Conservation (phyloP, 2,329 filamentous ascomycete species). For the Sclerotinia spermophila region DNA sequence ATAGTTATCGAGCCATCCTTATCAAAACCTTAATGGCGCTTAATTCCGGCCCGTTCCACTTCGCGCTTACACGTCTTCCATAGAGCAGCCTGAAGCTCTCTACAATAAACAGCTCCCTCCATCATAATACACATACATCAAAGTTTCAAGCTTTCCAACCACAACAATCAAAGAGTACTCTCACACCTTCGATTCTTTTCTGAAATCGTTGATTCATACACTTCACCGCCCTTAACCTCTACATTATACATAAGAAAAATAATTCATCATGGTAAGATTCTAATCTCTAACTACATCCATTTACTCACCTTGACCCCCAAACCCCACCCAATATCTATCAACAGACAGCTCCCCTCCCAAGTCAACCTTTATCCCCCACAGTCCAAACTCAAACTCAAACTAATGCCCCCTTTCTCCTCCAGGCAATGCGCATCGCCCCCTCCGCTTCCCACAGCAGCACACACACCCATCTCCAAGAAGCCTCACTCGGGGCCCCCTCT, state of each 20-base stretch:
- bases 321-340: neutral
- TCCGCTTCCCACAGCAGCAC: constrained; percentile 60
- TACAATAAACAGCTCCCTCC: constrained; percentile 3
- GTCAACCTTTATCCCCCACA: neutral
- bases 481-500: constrained; percentile 73
- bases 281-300: neutral
- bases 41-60: constrained; percentile 15
- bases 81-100: constrained; percentile 15
- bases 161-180: neutral
- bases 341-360: neutral
- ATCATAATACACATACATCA: neutral
- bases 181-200: neutral
- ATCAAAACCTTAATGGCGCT: neutral
- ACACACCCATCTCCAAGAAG: constrained; percentile 56
- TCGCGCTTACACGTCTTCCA: constrained; percentile 13
- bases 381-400: neutral
- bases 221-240: neutral
- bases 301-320: neutral
- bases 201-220: neutral
- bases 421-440: constrained; percentile 91
- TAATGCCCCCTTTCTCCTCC: constrained; percentile 23
- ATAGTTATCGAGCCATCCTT: neutral
- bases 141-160: neutral
- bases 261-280: constrained; percentile 5
- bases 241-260: neutral